Evolutionary conservation across 192 early-diverging fungal species (phyloP).

Genomic region (Podila epicladia): DNA sequence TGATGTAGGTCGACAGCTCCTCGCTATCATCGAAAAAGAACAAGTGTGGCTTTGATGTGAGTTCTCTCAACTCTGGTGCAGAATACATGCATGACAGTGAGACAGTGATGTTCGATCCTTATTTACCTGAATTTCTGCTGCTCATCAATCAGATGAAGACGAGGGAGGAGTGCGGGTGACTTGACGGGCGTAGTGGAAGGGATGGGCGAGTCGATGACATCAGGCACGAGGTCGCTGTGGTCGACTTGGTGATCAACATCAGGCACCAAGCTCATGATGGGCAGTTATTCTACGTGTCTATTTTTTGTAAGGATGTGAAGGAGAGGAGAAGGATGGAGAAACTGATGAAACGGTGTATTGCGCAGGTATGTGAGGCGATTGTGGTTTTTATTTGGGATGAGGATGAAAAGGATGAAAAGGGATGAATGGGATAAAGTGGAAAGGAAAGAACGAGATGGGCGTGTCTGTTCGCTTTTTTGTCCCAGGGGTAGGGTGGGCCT

Average conservation of each 20-base stretch:
- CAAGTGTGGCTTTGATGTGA: not conserved
- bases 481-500: too few species aligned
- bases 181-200: not conserved
- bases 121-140: conserved; percentile 83
- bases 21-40: conserved; percentile 53
- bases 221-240: conserved; percentile 25
- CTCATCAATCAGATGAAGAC: conserved; percentile 83
- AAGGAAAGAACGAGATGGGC: not conserved
- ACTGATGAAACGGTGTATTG: not conserved
- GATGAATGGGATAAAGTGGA: not conserved
- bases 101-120: too few species aligned
- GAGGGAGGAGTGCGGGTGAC: conserved; percentile 27
- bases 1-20: conserved; percentile 80
- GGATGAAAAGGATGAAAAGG: not conserved
- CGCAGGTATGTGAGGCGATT: not conserved
- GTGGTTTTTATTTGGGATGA: not conserved
- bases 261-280: conserved; percentile 47
- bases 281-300: not conserved
- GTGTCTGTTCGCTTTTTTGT: too few species aligned
- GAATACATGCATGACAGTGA: not conserved
- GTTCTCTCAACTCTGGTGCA: too few species aligned
- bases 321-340: not conserved
- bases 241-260: conserved; percentile 30
- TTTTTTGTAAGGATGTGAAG: not conserved
- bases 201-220: conserved; percentile 25